Evolutionary conservation across 2,329 filamentous ascomycete genomes (phyloP).

Genomic region (Fusarium sp.): DNA sequence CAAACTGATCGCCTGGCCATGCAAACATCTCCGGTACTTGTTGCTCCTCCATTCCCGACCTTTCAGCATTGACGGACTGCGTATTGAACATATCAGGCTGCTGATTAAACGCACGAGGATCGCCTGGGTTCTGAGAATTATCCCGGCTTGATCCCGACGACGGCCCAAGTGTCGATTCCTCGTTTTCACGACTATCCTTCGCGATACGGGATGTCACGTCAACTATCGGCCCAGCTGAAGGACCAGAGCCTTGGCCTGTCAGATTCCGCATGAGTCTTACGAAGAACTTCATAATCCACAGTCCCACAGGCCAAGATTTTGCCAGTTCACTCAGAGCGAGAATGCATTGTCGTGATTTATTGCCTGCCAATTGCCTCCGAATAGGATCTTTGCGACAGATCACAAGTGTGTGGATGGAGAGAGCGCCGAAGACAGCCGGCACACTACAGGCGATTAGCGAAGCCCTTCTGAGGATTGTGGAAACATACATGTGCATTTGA

Average conservation of each 20-base stretch:
- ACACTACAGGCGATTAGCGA: constrained; percentile 6
- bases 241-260: constrained; percentile 26
- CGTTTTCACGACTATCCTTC: background rate
- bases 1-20: constrained; percentile 3
- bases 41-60: background rate
- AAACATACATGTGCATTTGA: constrained; percentile 33
- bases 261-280: constrained; percentile 35
- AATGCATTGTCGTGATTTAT: constrained; percentile 44
- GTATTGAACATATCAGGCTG: background rate
- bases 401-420: constrained; percentile 40
- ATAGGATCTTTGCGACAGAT: constrained; percentile 35
- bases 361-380: constrained; percentile 36
- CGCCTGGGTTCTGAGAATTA: background rate
- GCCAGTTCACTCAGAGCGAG: constrained; percentile 36
- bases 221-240: constrained; percentile 20
- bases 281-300: constrained; percentile 41
- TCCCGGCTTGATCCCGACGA: accelerated
- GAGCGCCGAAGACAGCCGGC: constrained; percentile 32
- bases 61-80: background rate
- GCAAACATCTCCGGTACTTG: constrained; percentile 7
- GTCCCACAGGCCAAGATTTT: constrained; percentile 38
- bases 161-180: background rate
- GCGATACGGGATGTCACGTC: constrained; percentile 25
- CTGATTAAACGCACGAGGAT: background rate
- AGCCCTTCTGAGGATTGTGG: accelerated